Base-by-base conservation (phyloP, 2,329 filamentous ascomycete genomes). In the Berkeleyomyces basicola region DNA sequence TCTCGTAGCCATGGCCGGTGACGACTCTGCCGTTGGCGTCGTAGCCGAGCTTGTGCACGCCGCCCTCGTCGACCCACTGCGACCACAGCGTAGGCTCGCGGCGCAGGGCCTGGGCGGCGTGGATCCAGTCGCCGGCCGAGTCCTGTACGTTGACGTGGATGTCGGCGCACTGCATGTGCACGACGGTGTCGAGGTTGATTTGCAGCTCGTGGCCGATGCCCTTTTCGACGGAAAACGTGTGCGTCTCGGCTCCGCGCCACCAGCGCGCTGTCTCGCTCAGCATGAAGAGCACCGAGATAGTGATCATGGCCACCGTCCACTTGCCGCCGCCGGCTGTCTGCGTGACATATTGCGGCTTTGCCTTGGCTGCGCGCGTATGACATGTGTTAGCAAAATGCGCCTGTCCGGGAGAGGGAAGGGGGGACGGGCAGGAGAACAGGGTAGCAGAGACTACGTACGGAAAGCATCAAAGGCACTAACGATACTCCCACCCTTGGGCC, bases 101-200 rank as follows among this genome's bases (percentile, higher is more conserved):
- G 66, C 82, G 79, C 66, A 99, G 78, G 66, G 85, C 78, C 44
- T 85, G 79, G 3, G 82, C 88, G 2, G 93, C 93, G 39, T 95
- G 79, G 69, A 97, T 95, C 66, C 88, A 85, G 73, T 99, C 93
- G 61, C 93, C 91, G 0, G 90, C 84, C 1, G 92, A 91, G 73
- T 99, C 93, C 76, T 97, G 93, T 59, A 99, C 91, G 75, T 99
- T 97, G 74, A 99, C 79, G 75, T 96, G 88, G n/a, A 99, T 76
- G 71, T 95, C 86, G 63, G 79, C 76, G 77, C 93, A 99, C 68
- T 80, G 77, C 93, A 99, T 99, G 61, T 80, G 80, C 58, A 99
- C 79, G 4, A 97, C 88, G n/a, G 95, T 79, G 74, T 99, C 93
- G 64, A 99, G 77, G 76, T 99, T 99, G 75, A 99, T 87, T 74